Conservation (phyloP, 495 filamentous ascomycete genomes). For the Platismatia glauca region DNA sequence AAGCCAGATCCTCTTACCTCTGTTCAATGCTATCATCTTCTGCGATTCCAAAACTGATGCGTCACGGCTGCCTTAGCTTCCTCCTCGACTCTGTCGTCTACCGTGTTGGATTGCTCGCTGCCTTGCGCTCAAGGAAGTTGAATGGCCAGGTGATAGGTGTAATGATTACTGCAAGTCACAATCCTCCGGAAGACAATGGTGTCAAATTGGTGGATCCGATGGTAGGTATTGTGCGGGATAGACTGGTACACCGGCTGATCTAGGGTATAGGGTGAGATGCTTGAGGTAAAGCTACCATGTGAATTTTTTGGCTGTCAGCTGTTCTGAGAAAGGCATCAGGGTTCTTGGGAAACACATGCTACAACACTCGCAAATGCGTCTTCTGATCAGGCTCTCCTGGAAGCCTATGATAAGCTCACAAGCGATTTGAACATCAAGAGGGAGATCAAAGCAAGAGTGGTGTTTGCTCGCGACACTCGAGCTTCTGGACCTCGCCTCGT, state of each 20-base stretch:
- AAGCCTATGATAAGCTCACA: constrained; percentile 65
- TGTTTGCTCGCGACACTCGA: constrained; percentile 88
- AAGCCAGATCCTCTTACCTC: background rate
- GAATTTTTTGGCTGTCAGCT: background rate
- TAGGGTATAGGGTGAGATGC: constrained; percentile 70
- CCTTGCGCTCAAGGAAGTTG: constrained; percentile 82
- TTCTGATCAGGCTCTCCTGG: constrained; percentile 60
- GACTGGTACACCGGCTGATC: background rate
- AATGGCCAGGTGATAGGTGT: constrained; percentile 87
- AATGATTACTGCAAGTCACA: constrained; percentile 99
- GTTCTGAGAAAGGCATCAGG: constrained; percentile 29
- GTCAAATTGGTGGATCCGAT: constrained; percentile 97
- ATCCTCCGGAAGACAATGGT: constrained; percentile 92
- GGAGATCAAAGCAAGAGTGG: constrained; percentile 61
- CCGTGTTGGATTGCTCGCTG: constrained; percentile 79
- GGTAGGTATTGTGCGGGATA: constrained; percentile 36
- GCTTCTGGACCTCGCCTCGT: constrained; percentile 81
- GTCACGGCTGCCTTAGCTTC: constrained; percentile 24
- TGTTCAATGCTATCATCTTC: background rate
- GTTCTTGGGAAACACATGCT: constrained; percentile 80
- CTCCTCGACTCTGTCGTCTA: constrained; percentile 83
- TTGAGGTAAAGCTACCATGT: constrained; percentile 51
- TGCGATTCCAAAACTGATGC: background rate
- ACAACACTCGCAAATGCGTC: constrained; percentile 79
- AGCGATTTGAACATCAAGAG: constrained; percentile 65